A percentile compares a stretch with the other conserved stretches of the same genome.
Conservation (phyloP, 768 basidiomycete species). For the Mrakia gelida region DNA sequence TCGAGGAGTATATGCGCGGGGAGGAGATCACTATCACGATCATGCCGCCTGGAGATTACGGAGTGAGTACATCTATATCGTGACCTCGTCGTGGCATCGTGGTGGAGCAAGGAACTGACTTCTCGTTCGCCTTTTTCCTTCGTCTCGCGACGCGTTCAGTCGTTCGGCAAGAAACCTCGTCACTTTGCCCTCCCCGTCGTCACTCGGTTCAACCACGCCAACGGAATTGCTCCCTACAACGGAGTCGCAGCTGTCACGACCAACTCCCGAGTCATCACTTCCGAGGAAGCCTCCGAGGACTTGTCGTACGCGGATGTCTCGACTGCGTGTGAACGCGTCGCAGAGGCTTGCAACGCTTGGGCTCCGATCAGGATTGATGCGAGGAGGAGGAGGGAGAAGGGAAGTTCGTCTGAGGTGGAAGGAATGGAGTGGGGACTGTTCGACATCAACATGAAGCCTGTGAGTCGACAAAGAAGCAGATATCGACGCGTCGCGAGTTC, state of each 20-base stretch:
- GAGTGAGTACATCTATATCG: background rate
- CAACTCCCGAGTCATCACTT: constrained; percentile 37
- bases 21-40: constrained; percentile 42
- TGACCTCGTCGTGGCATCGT: background rate
- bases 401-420: background rate
- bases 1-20: constrained; percentile 39
- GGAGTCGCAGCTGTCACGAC: constrained; percentile 39
- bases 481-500: background rate
- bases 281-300: constrained; percentile 34
- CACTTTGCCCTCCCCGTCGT: constrained; percentile 41
- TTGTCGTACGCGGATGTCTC: constrained; percentile 33
- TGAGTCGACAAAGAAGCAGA: constrained; percentile 27
- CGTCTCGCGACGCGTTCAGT: background rate
- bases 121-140: background rate
- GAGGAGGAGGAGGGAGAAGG: constrained; percentile 23
- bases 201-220: constrained; percentile 36
- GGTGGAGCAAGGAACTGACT: background rate
- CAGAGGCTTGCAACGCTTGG: constrained; percentile 26
- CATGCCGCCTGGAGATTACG: constrained; percentile 41
- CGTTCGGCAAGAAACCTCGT: constrained; percentile 31
- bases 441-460: constrained; percentile 43
- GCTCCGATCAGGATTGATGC: constrained; percentile 38
- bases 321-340: constrained; percentile 34
- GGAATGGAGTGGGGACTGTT: constrained; percentile 37
- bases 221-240: constrained; percentile 42